Base-by-base conservation (phyloP, 768 basidiomycete species). In the Cyclocybe cylindracea region DNA sequence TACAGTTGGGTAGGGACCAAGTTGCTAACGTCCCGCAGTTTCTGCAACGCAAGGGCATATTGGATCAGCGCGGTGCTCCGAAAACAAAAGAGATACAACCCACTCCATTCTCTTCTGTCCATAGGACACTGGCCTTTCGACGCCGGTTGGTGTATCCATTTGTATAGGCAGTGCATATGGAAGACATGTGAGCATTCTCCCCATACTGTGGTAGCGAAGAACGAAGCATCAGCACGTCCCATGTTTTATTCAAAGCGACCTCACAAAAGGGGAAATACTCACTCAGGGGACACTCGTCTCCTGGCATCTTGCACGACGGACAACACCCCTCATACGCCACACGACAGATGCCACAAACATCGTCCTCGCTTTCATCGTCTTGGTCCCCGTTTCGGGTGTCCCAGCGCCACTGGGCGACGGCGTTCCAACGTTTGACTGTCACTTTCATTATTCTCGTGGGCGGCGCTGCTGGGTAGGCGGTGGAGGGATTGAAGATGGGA, bases 51-150 rank as follows among this genome's bases (percentile, higher is more conserved):
- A 40, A 40, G 44, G 44, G 14, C 16, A 5, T 10, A 45, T 3
- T 51, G 31, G 1, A 36, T 39, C 5, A 18, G 29, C 16, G 7
- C 5, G 13, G 16, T 32, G 18, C 24, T 4, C 39, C 29, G 11
- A 44, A 31, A 18, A 39, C 33, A 10, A 36, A 9, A 9, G 13
- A 19, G 32, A 16, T 13, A 29, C 6, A 5, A 76, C 88, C 53
- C 57, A 95, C 94, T 87, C 96, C 96, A 99, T 2, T 86, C 76
- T 61, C 93, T 75, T 31, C 97, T 78, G 65, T 98, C 96, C 93
- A 99, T 95, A n/a, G 97, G 97, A 76, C 97, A 99, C 60, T 95
- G 93, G 60, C 89, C 87, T 67, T 98, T 98, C 34, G 91, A 94
- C 10, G 90, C 84, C 4, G 84, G 73, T 0, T 94, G 95, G 3